These are phyloP conservation scores for Elsinoe ampelina DNA, from an alignment of 2,329 filamentous ascomycete genomes.

Conservation along the genomic window DNA sequence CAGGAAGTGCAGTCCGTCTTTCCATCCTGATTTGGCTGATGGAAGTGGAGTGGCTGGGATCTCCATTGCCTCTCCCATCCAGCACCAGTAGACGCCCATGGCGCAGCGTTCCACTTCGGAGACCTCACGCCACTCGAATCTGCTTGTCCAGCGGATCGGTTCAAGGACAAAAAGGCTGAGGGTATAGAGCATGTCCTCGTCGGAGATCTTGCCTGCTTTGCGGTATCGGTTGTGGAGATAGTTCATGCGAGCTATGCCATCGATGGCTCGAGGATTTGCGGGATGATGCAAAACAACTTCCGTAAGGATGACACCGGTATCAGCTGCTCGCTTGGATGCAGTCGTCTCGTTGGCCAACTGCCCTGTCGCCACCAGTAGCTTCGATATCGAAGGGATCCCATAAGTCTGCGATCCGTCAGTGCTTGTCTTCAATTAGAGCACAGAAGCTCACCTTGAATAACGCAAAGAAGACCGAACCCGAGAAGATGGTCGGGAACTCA, in stretches of 20 bases:
- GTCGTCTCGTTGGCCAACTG: constrained; percentile 2
- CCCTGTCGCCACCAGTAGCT: constrained; percentile 14
- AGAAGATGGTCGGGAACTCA: neutral
- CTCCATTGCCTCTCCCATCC: constrained; percentile 59
- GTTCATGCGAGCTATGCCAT: constrained; percentile 53
- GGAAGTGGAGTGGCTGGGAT: constrained; percentile 46
- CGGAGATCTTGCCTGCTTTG: constrained; percentile 48
- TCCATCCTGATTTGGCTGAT: constrained; percentile 33
- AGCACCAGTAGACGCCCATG: constrained; percentile 58
- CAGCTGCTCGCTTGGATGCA: constrained; percentile 45
- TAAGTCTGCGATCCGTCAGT: constrained; percentile 8
- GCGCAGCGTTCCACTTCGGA: constrained; percentile 61
- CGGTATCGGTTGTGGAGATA: constrained; percentile 52
- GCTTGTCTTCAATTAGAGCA: too few species aligned
- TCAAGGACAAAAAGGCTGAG: constrained; percentile 57
- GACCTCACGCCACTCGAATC: constrained; percentile 61
- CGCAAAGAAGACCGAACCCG: neutral
- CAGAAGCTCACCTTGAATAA: neutral
- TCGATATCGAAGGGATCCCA: constrained; percentile 17
- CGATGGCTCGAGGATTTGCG: constrained; percentile 33
- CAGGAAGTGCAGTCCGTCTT: constrained; percentile 45
- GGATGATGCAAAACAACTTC: constrained; percentile 41
- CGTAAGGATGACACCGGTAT: constrained; percentile 41
- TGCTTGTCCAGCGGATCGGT: constrained; percentile 52
- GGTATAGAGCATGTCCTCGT: constrained; percentile 58